Base-by-base conservation (phyloP, 768 basidiomycete genomes). In the Pilatotrama ljubarskyi region DNA sequence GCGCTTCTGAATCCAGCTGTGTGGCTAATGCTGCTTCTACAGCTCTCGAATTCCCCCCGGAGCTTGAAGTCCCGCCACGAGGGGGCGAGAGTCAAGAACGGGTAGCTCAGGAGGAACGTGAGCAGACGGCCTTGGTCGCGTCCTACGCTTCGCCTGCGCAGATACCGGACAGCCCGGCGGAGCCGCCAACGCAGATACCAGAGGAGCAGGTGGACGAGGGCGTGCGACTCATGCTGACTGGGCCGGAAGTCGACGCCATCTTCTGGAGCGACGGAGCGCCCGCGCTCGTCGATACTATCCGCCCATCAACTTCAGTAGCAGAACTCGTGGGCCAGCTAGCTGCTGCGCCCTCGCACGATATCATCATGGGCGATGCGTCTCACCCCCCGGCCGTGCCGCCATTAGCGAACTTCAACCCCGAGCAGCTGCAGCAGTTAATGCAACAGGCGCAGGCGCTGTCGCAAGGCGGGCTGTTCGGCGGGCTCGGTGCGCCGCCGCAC, bases 81-180 rank as follows among this genome's bases (percentile, higher is more conserved):
- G 92, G 92, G 38, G 77, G 80, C 55, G 74, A 81, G 59, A 93
- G 91, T 69, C 71, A 80, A 64, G 92, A 94, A 73, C 88, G 84
- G 72, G 66, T 64, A 37, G 76, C 77, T 20, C 92, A 94, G 73
- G 92, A 88, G 71, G 80, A 85, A 72, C 84, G 92, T 53, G 92
- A 94, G 70, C 83, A 87, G 71, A 87, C 84, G 15, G 87, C 88
- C 26, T 79, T 93, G 20, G 82, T 83, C 24, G 90, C 91, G 42
- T 71, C 90, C 35, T 94, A 94, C 72, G 85, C 88, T 78, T 80
- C 80, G 13, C 72, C 78, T 44, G 78, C 80, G 46, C 88, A 88
- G 63, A 88, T 93, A 66, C 92, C 92, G 43, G 90, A 92, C 49
- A 82, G 86, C 59, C 88, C 92, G 18, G 82, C 82, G 38, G 92